phyloP scores from a whole-genome alignment of 1,284 basidiomycete species.

The Rhodofomes roseus region DNA sequence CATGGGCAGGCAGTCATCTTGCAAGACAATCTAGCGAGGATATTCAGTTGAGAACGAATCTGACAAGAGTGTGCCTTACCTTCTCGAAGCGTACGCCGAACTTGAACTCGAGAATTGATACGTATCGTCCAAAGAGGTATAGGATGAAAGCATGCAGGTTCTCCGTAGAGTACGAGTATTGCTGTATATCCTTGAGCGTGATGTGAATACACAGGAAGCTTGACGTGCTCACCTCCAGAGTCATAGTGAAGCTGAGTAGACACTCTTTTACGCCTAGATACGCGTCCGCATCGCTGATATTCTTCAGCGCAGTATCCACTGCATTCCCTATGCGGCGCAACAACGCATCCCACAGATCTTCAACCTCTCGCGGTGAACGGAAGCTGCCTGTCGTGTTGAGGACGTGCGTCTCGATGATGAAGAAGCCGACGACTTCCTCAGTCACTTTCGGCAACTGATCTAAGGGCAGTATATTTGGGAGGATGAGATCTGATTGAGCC shows the following conservation, averaged over 20 bases:
- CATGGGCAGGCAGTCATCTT: conserved; percentile 95
- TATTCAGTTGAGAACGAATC: too few species aligned
- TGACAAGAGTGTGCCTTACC: conserved; percentile 37
- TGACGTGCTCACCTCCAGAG: conserved; percentile 70
- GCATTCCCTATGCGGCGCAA: conserved; percentile 75
- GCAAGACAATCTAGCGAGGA: conserved; percentile 65
- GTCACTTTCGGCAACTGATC: conserved; percentile 58
- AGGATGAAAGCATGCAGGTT: conserved; percentile 85
- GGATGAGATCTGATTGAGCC: conserved; percentile 96
- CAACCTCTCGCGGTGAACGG: conserved; percentile 86
- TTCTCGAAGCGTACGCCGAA: conserved; percentile 82
- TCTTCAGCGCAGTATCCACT: conserved; percentile 71
- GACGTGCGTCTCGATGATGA: conserved; percentile 95
- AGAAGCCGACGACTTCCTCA: conserved; percentile 97
- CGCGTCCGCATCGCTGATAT: conserved; percentile 78
- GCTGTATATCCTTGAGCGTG: conserved; percentile 38
- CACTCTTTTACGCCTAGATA: conserved; percentile 86
- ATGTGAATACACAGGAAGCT: neutral
- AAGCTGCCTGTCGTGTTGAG: conserved; percentile 85
- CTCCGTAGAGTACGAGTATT: conserved; percentile 82
- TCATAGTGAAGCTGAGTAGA: conserved; percentile 87
- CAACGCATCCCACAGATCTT: conserved; percentile 95
- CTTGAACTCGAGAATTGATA: conserved; percentile 77
- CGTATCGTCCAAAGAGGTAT: conserved; percentile 89
- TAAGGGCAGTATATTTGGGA: conserved; percentile 64